Base-by-base conservation (phyloP, 306 rosid species). In the Casuarina equisetifolia region DNA sequence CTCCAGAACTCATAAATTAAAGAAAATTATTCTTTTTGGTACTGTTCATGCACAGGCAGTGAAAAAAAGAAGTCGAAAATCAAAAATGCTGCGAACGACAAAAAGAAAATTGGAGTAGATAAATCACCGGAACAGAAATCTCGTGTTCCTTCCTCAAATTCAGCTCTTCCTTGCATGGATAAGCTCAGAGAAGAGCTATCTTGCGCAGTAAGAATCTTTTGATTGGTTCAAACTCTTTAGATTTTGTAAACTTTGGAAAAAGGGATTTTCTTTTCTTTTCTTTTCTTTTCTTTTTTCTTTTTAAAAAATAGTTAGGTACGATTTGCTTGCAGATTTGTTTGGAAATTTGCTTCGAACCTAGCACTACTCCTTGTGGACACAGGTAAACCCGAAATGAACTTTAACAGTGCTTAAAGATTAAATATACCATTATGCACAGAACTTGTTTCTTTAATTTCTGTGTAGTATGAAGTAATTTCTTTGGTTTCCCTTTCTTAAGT, bases 301-400 rank as follows among this genome's bases (percentile, higher is more conserved):
- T 25, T 25, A 25, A 1, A 25, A 25, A 25, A 25, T 25, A 43
- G 16, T 54, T 74, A 38, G 19, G 0, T 62, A 69, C 36, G 11
- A 67, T 87, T 62, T 53, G 2, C 35, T 72, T 73, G 81, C 83
- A 96, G 99, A 91, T 96, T 79, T 96, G 98, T 77, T 81, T 96
- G 89, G 98, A 96, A 70, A 90, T 96, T 78, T 96, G 97, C 88
- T 96, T 81, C 70, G 97, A 96, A 89, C 99, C 99, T 48, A 96
- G 91, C 76, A 91, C 99, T 48, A 92, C 99, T 76, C 84, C 97
- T 84, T 96, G 99, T 84, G 98, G 99, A 55, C 99, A 96, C 88
- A 96, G 98, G 99, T 95, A 86, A 20, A 58, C 46, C 43, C 43
- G 13, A 69, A 44, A 46, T 45, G 49, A 70, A 20, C 48, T 1